These are phyloP conservation scores for Populus davidiana DNA, from an alignment of 345 rosid genomes.

Conservation along the genomic window DNA sequence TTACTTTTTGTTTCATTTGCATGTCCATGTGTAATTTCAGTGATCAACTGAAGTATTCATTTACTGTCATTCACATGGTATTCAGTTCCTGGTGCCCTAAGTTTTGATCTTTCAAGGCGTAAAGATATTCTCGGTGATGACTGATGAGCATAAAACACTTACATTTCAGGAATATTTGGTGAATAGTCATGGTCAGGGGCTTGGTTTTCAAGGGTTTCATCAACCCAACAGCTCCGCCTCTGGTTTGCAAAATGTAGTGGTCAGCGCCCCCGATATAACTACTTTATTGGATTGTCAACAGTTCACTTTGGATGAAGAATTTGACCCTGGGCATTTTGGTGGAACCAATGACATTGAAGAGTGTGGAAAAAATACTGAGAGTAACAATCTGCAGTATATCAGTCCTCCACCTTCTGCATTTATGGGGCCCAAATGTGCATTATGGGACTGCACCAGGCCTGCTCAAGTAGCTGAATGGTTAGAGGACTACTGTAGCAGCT, in stretches of 20 bases:
- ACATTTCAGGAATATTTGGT: conserved; percentile 41
- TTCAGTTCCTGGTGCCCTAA: neutral
- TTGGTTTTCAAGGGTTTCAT: conserved; percentile 44
- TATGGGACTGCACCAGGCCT: conserved; percentile 93
- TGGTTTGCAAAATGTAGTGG: conserved; percentile 31
- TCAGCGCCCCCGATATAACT: conserved; percentile 38
- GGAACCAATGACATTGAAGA: conserved; percentile 34
- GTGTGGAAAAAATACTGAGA: conserved; percentile 27
- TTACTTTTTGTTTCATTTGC: neutral
- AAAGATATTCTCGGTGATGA: conserved; percentile 1
- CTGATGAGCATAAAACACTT: conserved; percentile 5
- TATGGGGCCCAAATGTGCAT: conserved; percentile 82
- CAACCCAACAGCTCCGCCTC: conserved; percentile 33
- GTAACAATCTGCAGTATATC: conserved; percentile 37
- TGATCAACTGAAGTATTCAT: neutral
- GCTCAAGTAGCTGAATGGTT: conserved; percentile 59
- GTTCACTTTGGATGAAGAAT: conserved; percentile 44
- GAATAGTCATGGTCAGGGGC: conserved; percentile 33
- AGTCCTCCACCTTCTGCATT: conserved; percentile 73
- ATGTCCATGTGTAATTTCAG: neutral
- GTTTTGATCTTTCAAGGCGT: neutral
- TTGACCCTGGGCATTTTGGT: conserved; percentile 36
- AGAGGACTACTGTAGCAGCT: conserved; percentile 65
- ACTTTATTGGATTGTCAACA: conserved; percentile 46
- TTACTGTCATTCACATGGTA: neutral